These are phyloP conservation scores for Jatropha multifida DNA, from an alignment of 441 rosid species.

Conservation along the genomic window DNA sequence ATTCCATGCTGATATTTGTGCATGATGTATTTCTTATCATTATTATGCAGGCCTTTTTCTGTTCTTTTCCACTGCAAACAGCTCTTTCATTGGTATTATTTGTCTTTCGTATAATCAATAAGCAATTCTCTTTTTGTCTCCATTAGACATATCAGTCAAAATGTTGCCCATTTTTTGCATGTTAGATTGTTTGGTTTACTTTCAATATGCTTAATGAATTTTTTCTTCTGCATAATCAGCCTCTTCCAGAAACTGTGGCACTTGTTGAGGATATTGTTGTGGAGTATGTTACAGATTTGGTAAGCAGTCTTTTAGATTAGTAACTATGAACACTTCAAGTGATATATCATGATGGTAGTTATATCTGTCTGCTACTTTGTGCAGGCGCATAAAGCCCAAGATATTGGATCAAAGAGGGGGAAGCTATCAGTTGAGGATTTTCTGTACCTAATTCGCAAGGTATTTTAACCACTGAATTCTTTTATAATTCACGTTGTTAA, in stretches of 20 bases:
- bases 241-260: conserved; percentile 88
- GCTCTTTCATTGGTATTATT: neutral
- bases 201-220: neutral
- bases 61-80: neutral
- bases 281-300: conserved; percentile 90
- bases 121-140: neutral
- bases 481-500: neutral
- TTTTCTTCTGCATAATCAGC: conserved; percentile 43
- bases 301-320: conserved; percentile 27
- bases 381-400: conserved; percentile 91
- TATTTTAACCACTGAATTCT: conserved; percentile 19
- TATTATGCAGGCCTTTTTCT: too few relatives aligned
- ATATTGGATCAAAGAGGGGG: conserved; percentile 80
- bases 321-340: neutral
- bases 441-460: conserved; percentile 82
- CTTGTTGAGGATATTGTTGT: conserved; percentile 93
- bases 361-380: neutral
- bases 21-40: too few relatives aligned
- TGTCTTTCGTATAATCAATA: neutral
- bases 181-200: neutral
- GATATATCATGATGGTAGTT: neutral
- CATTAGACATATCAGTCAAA: neutral
- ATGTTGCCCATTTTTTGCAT: neutral
- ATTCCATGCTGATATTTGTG: too few relatives aligned
- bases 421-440: conserved; percentile 82